Percentiles rank a stretch among this genome's conserved stretches.
Conservation (phyloP, 345 rosid species). For the Gynandropsis gynandra region DNA sequence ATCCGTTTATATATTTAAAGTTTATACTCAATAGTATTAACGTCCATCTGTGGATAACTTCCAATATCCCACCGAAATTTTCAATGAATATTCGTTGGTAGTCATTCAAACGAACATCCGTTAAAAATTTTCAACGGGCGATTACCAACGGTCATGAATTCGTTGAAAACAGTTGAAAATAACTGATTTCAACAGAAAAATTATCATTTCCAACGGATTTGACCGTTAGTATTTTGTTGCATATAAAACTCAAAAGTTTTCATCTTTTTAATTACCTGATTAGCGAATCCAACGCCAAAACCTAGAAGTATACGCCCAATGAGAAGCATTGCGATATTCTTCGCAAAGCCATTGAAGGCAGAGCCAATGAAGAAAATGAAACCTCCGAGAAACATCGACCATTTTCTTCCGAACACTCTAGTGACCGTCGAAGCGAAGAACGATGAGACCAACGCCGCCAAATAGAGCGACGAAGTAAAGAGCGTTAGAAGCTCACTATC, state of each 20-base stretch:
- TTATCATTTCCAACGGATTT: not conserved
- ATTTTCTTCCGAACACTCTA: slow-evolving; percentile 50
- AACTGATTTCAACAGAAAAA: no score
- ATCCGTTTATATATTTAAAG: no score
- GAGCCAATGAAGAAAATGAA: slow-evolving; percentile 51
- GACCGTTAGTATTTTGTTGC: slow-evolving; percentile 1
- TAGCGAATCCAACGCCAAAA: slow-evolving; percentile 78
- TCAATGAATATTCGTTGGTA: no score
- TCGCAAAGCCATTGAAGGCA: slow-evolving; percentile 51
- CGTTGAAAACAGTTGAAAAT: no score
- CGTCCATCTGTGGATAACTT: no score
- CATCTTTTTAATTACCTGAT: slow-evolving; percentile 48
- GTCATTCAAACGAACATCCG: no score
- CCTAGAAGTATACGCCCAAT: slow-evolving; percentile 70
- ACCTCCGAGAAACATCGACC: slow-evolving; percentile 64
- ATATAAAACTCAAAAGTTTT: no score
- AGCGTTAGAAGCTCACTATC: slow-evolving; percentile 53
- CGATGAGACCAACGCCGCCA: slow-evolving; percentile 66
- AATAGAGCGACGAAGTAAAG: slow-evolving; percentile 77
- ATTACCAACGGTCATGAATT: no score
- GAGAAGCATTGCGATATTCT: slow-evolving; percentile 44
- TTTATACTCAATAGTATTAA: no score
- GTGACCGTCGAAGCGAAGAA: slow-evolving; percentile 51
- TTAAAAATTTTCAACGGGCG: no score
- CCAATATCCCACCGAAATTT: no score